Base-by-base conservation (phyloP, 371 early-diverging fungal genomes). In the Haplosporangium sp. region DNA sequence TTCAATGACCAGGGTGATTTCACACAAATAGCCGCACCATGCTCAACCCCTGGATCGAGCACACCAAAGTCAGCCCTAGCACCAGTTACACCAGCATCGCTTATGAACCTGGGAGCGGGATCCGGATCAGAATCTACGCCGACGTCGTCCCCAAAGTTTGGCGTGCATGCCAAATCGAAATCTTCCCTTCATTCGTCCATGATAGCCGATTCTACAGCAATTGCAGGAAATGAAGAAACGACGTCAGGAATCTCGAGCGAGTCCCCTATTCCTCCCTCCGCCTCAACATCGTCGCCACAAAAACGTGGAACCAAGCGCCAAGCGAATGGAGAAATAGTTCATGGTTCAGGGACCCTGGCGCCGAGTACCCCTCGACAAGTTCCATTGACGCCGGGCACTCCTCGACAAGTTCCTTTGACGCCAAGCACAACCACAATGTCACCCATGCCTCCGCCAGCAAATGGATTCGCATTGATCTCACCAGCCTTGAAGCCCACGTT, bases 61-160 rank as follows among this genome's bases (percentile, higher is more conserved):
- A 59, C 73, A n/a, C 59, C 76, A 41, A 80, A 72, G 42, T 59
- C 76, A 18, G 81, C 83, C 41, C 53, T 89, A 41, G 88, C 87
- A 21, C 92, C 90, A n/a, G 89, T 89, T 21, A 93, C 91, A 1
- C 92, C 92, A 4, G 87, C 90, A 10, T 83, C 90, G 9, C 65
- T 92, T 9, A 91, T 91, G 91, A 87, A 88, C 54, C 55, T 91
- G 12, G 87, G 87, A 20, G 75, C 82, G 3, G 86, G 85, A 8
- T 71, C 71, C 47, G 68, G 67, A 40, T 73, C 66, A 12, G 80
- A 66, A 36, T 59, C 64, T 16, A 71, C 76, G 10, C 69, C 75
- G 16, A 56, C 60, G 23, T 74, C 77, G 2, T 79, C 80, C 37
- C 80, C 80, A 41, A 79, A 79, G 58, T 69, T 73, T 53, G 73